Conservation (phyloP, 208 protist species). For the Trypanosoma scelopori region DNA sequence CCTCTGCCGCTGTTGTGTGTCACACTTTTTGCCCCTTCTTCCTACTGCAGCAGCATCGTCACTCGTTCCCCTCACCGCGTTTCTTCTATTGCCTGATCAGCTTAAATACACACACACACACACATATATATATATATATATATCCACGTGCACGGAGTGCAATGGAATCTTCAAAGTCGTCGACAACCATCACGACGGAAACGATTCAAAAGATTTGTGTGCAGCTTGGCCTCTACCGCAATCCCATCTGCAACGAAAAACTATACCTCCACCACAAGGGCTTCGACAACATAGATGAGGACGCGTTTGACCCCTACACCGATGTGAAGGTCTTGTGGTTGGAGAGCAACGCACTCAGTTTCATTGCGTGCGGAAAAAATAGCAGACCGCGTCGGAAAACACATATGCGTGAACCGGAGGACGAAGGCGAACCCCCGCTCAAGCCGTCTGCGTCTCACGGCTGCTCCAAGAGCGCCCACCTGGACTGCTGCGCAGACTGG, state of each 20-base stretch:
- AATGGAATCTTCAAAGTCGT: neutral
- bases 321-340: constrained; percentile 93
- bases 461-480: constrained; percentile 27
- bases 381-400: constrained; percentile 34
- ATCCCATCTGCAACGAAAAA: constrained; percentile 93
- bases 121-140: too few relatives aligned
- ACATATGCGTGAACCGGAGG: constrained; percentile 15
- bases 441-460: neutral
- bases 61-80: too few relatives aligned
- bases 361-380: constrained; percentile 55
- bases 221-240: constrained; percentile 84
- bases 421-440: neutral
- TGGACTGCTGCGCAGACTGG: constrained; percentile 35
- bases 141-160: neutral
- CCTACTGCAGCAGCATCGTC: too few relatives aligned
- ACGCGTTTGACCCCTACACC: constrained; percentile 80
- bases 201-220: constrained; percentile 87
- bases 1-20: too few relatives aligned
- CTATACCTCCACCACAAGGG: constrained; percentile 94
- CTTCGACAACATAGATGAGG: constrained; percentile 79
- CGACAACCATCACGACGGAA: constrained; percentile 65
- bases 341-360: constrained; percentile 86
- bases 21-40: too few relatives aligned
- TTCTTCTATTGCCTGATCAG: too few relatives aligned
- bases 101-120: neutral